Evolutionary conservation across 805 yeast genomes (phyloP), one percentile per base, ranked within the genome.

Genomic region (Teunomyces cretensis): DNA sequence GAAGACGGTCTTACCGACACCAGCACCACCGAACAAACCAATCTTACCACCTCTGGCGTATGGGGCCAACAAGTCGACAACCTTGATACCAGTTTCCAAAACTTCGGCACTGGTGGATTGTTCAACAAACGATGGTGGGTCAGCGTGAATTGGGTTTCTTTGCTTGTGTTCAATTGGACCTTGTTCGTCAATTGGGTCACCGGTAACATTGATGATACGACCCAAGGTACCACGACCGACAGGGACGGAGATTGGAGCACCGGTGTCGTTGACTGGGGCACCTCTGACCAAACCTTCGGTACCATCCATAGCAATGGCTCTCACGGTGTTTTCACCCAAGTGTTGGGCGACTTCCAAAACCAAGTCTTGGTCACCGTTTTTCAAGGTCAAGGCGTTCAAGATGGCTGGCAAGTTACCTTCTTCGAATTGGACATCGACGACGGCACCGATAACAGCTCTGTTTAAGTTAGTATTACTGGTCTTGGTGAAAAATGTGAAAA

Each of bases 11-110:
- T 92, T 92, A 80, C 99, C 99, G 88, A 92, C 99, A 92, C 99
- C 99, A 76, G 99, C 99, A 92, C 99, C 99, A 83, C 99, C 99
- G 87, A 92, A 92, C 71, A 92, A 85, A 86, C 99, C 99, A 89
- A 92, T 92, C 86, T 92, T 92, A 88, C 99, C 99, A 88, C 99
- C 99, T 88, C 97, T 90, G 72, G 99, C 98, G 82, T 92, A 92
- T 64, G 99, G 99, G 63, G 99, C 99, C 61, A 92, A 84, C 71
- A 92, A 82, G 75, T 92, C 99, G 79, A 92, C 99, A 76, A 92
- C 99, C 84, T 92, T 92, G 75, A 92, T 92, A 89, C 99, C 97
- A 58, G 99, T 92, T 81, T 91, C 99, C 71, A 94, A 84, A 66
- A 94, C 91, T 83, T 94, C 98, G 57, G 99, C 98, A 60, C 84